Evolutionary conservation across 306 rosid genomes (phyloP).

Genomic region (Comarum palustre): DNA sequence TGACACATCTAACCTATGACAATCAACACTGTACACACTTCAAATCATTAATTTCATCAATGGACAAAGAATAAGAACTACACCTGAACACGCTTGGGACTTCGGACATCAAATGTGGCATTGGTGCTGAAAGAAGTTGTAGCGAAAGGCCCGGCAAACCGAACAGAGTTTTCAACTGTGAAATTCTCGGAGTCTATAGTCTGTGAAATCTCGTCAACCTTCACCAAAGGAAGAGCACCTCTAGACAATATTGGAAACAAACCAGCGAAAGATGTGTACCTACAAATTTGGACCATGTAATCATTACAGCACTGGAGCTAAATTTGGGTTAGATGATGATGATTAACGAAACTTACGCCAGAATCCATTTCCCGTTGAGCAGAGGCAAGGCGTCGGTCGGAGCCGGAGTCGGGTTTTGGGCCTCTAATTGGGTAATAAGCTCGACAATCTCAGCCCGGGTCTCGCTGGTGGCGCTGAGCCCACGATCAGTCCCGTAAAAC

Average conservation of each 20-base stretch:
- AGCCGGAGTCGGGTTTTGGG: constrained; percentile 74
- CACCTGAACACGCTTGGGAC: constrained; percentile 89
- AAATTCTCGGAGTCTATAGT: constrained; percentile 64
- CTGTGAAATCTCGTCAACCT: constrained; percentile 87
- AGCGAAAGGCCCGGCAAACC: constrained; percentile 70
- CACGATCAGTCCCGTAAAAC: constrained; percentile 79
- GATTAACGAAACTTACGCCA: constrained; percentile 42
- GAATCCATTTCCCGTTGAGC: constrained; percentile 94
- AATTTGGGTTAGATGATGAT: not conserved
- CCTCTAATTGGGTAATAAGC: constrained; percentile 83
- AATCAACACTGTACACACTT: not conserved
- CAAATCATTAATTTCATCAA: not conserved
- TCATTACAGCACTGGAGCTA: not conserved
- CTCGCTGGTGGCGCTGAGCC: constrained; percentile 66
- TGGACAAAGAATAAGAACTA: not conserved
- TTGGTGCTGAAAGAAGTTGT: constrained; percentile 83
- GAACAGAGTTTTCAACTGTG: constrained; percentile 78
- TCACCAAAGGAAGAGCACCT: constrained; percentile 59
- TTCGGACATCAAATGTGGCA: constrained; percentile 75
- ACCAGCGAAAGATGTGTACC: constrained; percentile 81
- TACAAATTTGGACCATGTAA: constrained; percentile 24
- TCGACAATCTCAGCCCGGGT: constrained; percentile 88
- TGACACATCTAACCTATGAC: not conserved
- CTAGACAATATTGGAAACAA: constrained; percentile 74
- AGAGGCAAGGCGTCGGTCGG: constrained; percentile 81